Evolutionary conservation across 1,139 yeast species (phyloP), one percentile per base, ranked within the genome.

Genomic region (Candida freyschussii): DNA sequence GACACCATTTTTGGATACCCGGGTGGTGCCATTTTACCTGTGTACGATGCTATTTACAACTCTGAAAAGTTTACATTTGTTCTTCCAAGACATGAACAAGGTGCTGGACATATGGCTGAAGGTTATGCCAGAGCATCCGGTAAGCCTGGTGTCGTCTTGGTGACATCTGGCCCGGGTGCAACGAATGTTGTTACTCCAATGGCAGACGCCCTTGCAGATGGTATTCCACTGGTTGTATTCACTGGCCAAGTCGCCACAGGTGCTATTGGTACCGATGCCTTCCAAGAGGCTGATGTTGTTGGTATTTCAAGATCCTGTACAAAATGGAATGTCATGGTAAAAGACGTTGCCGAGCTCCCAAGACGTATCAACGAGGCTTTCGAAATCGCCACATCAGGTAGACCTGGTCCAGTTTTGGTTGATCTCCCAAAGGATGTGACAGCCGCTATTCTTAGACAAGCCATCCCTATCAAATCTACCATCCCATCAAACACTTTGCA

Each of bases 91-190:
- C 98, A 91, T 59, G 98, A 91, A 62, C 98, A 91, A 65, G 98
- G 98, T 60, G 98, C 98, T 15, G 98, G 98, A 32, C 98, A 91
- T 63, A 91, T 91, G 98, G 98, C 98, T 34, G 97, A 91, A 66
- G 98, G 98, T 42, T 91, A 91, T 52, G 97, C 98, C 37, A 73
- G 94, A 50, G 98, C 95, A 21, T 64, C 74, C 34, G 98, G 98
- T 39, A 91, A 86, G 60, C 93, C 96, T n/a, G 98, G 98, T 65
- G 95, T 91, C 47, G 97, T 91, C 37, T 69, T 91, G 53, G 98
- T 91, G 33, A 91, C 98, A 13, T 86, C 96, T 1, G 98, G 98
- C 34, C 98, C 98, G 12, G 98, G 97, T 54, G 98, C 98, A 29
- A 91, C 98, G 35, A 91, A 91, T 56, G 96, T 91, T 41, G 78